A percentile compares a stretch with the other conserved stretches of the same genome.
These are phyloP conservation scores for Aristolochia californica DNA, from an alignment of 164 flowering plant genomes.

Conservation along the genomic window DNA sequence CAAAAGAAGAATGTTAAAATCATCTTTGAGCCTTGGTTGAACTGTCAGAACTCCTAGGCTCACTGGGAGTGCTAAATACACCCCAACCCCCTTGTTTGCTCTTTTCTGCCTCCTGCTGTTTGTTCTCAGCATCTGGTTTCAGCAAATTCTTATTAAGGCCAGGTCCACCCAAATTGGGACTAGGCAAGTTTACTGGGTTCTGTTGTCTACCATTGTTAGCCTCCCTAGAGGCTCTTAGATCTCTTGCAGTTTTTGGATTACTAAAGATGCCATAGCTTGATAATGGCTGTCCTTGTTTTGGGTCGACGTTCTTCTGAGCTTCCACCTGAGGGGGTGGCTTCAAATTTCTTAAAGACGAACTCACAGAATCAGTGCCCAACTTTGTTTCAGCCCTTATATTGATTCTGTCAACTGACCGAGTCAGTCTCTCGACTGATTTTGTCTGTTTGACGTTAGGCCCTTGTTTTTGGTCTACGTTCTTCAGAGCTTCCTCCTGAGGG, in stretches of 20 bases:
- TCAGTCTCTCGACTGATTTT: too few species aligned
- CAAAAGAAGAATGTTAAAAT: not conserved
- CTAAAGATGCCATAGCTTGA: constrained; percentile 41
- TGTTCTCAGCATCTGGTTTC: constrained; percentile 9
- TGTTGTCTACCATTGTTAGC: not conserved
- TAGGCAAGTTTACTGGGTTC: not conserved
- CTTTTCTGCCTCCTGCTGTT: constrained; percentile 5
- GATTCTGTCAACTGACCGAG: not conserved
- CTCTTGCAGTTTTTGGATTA: constrained; percentile 9
- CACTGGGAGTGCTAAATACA: constrained; percentile 12
- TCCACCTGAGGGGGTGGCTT: not conserved
- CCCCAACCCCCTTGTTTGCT: constrained; percentile 17
- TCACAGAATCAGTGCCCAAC: not conserved
- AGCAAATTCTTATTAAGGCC: not conserved
- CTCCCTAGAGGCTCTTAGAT: not conserved
- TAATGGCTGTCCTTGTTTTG: constrained; percentile 12
- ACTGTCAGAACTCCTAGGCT: not conserved
- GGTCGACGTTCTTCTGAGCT: not conserved
- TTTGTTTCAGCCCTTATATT: not conserved
- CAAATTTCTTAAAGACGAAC: not conserved
- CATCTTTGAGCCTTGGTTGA: constrained; percentile 3
- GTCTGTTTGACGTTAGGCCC: not conserved
- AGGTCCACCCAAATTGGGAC: not conserved
- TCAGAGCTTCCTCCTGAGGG: not conserved
- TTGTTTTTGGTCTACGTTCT: constrained; percentile 9